Evolutionary conservation across 495 filamentous ascomycete genomes (phyloP), one percentile per base, ranked within the genome.

Genomic region (Tuber aestivum): DNA sequence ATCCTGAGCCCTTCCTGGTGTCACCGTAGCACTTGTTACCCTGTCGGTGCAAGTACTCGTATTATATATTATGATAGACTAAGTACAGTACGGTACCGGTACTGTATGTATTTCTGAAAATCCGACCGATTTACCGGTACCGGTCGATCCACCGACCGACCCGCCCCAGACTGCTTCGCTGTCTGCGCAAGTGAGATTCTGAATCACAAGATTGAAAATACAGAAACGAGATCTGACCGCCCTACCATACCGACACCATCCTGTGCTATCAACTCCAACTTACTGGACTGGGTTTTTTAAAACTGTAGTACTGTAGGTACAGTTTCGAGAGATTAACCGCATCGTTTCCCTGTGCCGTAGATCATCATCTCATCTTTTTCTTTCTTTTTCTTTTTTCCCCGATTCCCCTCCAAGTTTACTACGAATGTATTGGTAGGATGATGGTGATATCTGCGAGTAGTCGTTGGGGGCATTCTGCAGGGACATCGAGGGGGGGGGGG

Each of bases 261-360:
- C 12, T 50, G 9, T 6, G 6, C 27, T 27, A 32, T 12, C 32
- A 65, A 27, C n/a, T n/a, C n/a, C n/a, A n/a, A n/a, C n/a, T n/a
- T n/a, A 27, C 50, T 27, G 14, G 50, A 65, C 56, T 16, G 32
- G 10, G 32, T n/a, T 65, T 65, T 65, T 65, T 32, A 65, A 32
- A 65, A 65, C 56, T 32, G 5, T n/a, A n/a, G n/a, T n/a, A n/a
- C 56, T 65, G 56, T 65, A 65, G 56, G 56, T 32, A 65, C 56
- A 32, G 56, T 65, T 65, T 65, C 56, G 56, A 65, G 56, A 65
- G 32, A 65, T 65, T 65, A 65, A 65, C 56, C 56, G 56, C 56
- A 65, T 65, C 56, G 56, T 65, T 65, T 65, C 27, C 56, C 56
- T 2, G 56, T 32, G 56, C 56, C 27, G 56, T 65, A 32, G 56